phyloP scores from a whole-genome alignment of 768 basidiomycete genomes.

The Hortiboletus campestris region DNA sequence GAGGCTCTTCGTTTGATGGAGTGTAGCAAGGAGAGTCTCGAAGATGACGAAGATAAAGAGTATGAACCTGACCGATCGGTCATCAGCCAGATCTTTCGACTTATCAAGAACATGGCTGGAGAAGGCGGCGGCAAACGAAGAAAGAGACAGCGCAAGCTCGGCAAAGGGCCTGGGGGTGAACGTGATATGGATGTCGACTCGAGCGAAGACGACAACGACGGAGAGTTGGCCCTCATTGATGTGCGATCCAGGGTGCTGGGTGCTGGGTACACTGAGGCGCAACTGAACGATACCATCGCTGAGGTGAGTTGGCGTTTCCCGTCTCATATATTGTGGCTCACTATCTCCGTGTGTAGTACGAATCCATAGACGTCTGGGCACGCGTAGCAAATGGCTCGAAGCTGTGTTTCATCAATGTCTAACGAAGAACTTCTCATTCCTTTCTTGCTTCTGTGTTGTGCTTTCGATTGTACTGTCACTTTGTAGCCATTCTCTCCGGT shows the following conservation, averaged over 20 bases:
- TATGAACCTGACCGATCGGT: constrained; percentile 73
- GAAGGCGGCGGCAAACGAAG: constrained; percentile 38
- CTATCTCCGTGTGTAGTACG: constrained; percentile 59
- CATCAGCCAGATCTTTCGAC: constrained; percentile 81
- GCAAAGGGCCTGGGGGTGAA: constrained; percentile 68
- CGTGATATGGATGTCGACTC: constrained; percentile 70
- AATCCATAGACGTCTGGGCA: constrained; percentile 75
- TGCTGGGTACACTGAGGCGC: constrained; percentile 87
- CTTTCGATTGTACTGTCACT: constrained; percentile 15
- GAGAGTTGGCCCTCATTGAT: constrained; percentile 81
- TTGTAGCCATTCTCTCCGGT: constrained; percentile 5
- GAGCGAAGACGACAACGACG: constrained; percentile 63
- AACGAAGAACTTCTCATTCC: not conserved
- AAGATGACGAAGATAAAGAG: constrained; percentile 73
- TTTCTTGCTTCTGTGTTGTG: not conserved
- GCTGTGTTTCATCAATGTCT: constrained; percentile 59
- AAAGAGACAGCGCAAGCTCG: constrained; percentile 52
- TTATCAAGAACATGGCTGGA: constrained; percentile 84
- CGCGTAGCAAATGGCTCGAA: constrained; percentile 84
- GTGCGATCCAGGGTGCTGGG: constrained; percentile 82
- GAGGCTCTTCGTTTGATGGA: constrained; percentile 97
- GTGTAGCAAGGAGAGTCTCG: constrained; percentile 88
- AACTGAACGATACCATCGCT: constrained; percentile 81
- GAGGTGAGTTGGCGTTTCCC: constrained; percentile 50
- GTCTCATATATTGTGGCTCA: constrained; percentile 3